Base-by-base conservation (phyloP, 768 basidiomycete genomes). In the Hygrocybe punicea region DNA sequence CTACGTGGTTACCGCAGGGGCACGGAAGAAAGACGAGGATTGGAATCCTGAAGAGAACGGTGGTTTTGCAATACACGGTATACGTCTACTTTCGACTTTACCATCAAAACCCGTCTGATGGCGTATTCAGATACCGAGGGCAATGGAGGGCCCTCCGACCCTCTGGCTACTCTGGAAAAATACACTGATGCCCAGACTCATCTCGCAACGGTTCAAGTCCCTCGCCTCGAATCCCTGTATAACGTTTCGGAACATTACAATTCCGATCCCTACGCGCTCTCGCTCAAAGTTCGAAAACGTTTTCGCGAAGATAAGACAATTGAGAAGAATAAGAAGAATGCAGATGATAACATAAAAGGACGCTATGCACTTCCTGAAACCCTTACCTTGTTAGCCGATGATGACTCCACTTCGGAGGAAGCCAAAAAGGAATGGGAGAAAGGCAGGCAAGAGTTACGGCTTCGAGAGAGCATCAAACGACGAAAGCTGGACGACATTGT, bases 21-120 rank as follows among this genome's bases (percentile, higher is more conserved):
- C 97, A n/a, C 80, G 89, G 57, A 88, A 90, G 69, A 95, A 99
- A 70, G 89, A 93, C 53, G 90, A 96, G 66, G 93, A 97, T 50
- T 98, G 97, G 97, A 79, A 98, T 68, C 95, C 96, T 1, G 93
- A 89, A 68, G 94, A 97, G 71, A 91, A 96, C 58, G 96, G 96
- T 5, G 94, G 94, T 0, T 97, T 82, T 63, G 92, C 92, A 42
- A 78, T 93, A 19, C 89, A 94, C 64, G 93, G 94, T 87, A 72
- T 61, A 7, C 14, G 10, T 25, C 24, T 19, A 19, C 44, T 58
- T 21, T n/a, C 13, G 40, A 4, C 44, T 11, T 39, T 34, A 5
- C 24, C 11, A 8, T 19, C 34, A n/a, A n/a, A 45, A 16, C 51
- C 39, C 24, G 55, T 56, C 21, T 58, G 24, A 4, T 11, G 13